These are phyloP conservation scores for Gastrodia elata DNA, from an alignment of 106 monocot species.

Conservation along the genomic window DNA sequence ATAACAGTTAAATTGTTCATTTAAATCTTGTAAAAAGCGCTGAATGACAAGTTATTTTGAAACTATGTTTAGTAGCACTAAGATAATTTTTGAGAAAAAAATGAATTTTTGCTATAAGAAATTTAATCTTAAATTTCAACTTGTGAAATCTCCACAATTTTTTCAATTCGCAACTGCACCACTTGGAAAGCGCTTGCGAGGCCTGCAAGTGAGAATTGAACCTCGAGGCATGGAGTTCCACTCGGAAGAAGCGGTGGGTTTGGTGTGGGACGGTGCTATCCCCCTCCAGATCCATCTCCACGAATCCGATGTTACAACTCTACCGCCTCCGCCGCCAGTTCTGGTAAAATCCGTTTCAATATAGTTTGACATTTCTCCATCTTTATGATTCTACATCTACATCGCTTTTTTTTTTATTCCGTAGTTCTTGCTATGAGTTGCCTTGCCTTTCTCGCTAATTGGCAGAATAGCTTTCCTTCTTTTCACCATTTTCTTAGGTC, in stretches of 20 bases:
- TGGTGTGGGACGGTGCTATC: constrained; percentile 78
- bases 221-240: constrained; percentile 29
- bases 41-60: too few species aligned
- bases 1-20: too few species aligned
- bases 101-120: too few species aligned
- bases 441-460: background rate
- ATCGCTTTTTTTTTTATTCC: background rate
- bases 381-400: background rate
- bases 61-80: too few species aligned
- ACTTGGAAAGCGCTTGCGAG: background rate
- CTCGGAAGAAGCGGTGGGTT: constrained; percentile 59
- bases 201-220: background rate
- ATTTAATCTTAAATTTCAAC: too few species aligned
- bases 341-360: constrained; percentile 31
- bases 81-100: too few species aligned
- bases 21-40: too few species aligned
- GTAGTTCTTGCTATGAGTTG: background rate
- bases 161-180: background rate
- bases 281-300: constrained; percentile 94
- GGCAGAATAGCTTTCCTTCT: background rate
- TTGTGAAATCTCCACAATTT: too few species aligned
- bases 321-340: constrained; percentile 68
- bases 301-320: constrained; percentile 84
- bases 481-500: constrained; percentile 3
- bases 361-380: background rate